These are phyloP conservation scores for Auricularia cornea DNA, from an alignment of 768 basidiomycete genomes.

Conservation along the genomic window DNA sequence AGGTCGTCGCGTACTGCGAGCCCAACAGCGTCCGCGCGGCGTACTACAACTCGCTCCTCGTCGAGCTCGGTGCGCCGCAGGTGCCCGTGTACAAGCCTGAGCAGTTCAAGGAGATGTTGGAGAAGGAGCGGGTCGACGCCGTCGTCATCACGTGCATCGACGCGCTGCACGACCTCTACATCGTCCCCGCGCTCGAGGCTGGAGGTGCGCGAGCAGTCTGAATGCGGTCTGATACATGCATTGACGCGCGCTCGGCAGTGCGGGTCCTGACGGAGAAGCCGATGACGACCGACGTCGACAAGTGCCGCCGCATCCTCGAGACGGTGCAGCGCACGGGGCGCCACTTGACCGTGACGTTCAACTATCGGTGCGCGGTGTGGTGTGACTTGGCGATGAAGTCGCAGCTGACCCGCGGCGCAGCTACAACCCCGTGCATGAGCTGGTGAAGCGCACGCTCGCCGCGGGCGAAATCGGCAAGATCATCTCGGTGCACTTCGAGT, in stretches of 20 bases:
- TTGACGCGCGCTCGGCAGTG: constrained; percentile 19
- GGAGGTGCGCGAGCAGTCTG: constrained; percentile 24
- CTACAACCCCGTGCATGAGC: constrained; percentile 43
- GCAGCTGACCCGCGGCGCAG: constrained; percentile 12
- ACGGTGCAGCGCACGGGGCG: constrained; percentile 35
- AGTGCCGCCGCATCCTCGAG: constrained; percentile 37
- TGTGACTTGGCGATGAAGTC: not conserved
- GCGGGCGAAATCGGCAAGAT: constrained; percentile 41
- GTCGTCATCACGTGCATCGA: constrained; percentile 44
- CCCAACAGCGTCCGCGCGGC: constrained; percentile 37
- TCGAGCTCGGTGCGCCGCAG: constrained; percentile 27
- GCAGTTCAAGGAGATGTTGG: constrained; percentile 37
- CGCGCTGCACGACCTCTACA: constrained; percentile 39
- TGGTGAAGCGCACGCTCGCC: constrained; percentile 38
- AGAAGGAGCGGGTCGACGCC: constrained; percentile 36
- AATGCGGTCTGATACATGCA: not conserved
- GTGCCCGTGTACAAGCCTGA: constrained; percentile 35
- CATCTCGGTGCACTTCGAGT: constrained; percentile 44
- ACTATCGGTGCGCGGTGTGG: constrained; percentile 25
- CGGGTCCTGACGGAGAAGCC: constrained; percentile 47
- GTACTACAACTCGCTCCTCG: constrained; percentile 36
- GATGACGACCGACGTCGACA: constrained; percentile 43
- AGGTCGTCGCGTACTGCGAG: constrained; percentile 40
- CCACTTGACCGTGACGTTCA: constrained; percentile 36
- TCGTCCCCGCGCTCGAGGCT: constrained; percentile 34